phyloP scores from a whole-genome alignment of 371 early-diverging fungal species.

The Blyttiomyces sp. region DNA sequence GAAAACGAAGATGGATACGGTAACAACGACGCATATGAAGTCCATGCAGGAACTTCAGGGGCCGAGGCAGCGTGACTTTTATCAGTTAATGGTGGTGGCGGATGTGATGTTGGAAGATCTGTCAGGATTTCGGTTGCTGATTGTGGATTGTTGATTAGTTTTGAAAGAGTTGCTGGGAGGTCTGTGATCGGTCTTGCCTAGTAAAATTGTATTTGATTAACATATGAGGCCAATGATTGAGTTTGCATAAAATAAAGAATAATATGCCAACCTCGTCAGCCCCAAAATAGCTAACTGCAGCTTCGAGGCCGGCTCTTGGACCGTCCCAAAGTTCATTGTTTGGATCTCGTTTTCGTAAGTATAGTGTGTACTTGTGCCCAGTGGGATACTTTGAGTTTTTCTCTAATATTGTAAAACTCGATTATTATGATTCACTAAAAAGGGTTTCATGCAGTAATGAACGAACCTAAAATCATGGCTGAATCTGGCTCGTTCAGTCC shows the following conservation, averaged over 20 bases:
- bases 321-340: constrained; percentile 90
- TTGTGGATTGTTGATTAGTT: background rate
- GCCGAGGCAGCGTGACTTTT: constrained; percentile 18
- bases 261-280: constrained; percentile 78
- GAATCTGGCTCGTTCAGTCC: constrained; percentile 90
- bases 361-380: constrained; percentile 84
- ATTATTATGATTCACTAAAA: too few relatives aligned
- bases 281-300: constrained; percentile 74
- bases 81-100: constrained; percentile 8
- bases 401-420: constrained; percentile 8
- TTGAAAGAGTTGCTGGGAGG: constrained; percentile 14
- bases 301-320: constrained; percentile 65
- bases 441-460: background rate
- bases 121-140: constrained; percentile 19
- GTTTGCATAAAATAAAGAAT: too few relatives aligned
- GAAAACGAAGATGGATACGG: background rate
- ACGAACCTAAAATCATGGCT: constrained; percentile 61
- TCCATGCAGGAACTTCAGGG: constrained; percentile 23
- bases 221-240: too few relatives aligned
- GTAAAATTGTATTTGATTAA: too few relatives aligned
- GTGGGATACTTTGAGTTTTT: constrained; percentile 25
- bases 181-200: constrained; percentile 21
- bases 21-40: constrained; percentile 14
- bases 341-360: constrained; percentile 71
- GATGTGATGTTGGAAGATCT: constrained; percentile 26